Evolutionary conservation across 345 rosid genomes (phyloP), one percentile per base, ranked within the genome.

Genomic region (Hibiscus syriacus): DNA sequence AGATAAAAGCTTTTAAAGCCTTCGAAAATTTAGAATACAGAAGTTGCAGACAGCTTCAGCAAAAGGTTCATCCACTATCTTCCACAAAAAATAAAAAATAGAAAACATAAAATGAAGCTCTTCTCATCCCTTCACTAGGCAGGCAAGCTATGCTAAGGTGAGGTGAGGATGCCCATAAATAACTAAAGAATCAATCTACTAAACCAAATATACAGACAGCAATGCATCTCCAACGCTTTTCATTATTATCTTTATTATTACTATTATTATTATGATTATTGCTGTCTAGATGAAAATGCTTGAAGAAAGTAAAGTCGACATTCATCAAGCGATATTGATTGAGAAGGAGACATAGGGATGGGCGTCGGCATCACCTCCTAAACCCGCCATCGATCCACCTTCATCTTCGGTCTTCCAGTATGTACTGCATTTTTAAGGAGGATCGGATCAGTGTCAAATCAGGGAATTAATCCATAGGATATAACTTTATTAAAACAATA

Each of bases 361-460:
- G 17, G 86, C 34, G 66, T 90, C 99, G 0, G 82, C 74, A 20
- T 95, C 99, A 8, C 93, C 96, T 34, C 85, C 98, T 45, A 92
- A 76, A 64, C 90, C 97, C 27, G 81, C 88, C 85, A 92, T 82
- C 29, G 82, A 89, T 77, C 89, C 99, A 4, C 61, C 82, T 55
- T 95, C 99, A 53, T 95, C 98, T 73, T 87, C 99, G 22, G 88
- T 67, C 82, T 90, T 90, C 99, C 99, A 95, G 86, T 61, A 92
- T 46, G 80, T 69, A 80, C 99, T 95, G 94, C 85, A 80, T 55
- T 66, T 32, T 29, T 20, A 20, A 46, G 22, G 26, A 57, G 36
- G 32, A 66, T 48, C 54, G 54, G 20, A 52, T 64, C 60, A 67
- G 66, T 43, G 61, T 55, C 29, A 72, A 49, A 22, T 53, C 20